Conservation (phyloP, 305 asterid genomes). For the Fraxinus nigra region DNA sequence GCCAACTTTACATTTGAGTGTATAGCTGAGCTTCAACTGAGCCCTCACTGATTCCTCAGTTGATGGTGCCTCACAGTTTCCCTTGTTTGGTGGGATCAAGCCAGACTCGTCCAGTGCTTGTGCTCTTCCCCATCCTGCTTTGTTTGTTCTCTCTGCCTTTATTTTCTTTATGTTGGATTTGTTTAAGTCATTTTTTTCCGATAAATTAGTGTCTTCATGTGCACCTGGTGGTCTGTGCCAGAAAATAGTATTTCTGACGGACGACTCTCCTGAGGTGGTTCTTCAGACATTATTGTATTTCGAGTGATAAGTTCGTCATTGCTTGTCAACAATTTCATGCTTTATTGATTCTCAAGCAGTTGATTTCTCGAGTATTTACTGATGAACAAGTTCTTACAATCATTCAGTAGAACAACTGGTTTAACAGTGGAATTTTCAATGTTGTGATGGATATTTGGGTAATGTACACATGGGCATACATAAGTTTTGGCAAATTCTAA, state of each 20-base stretch:
- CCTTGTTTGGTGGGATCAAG: slow-evolving; percentile 13
- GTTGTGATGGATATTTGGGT: neutral
- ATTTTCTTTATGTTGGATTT: slow-evolving; percentile 2
- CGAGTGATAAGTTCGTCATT: slow-evolving; percentile 21
- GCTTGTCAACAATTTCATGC: slow-evolving; percentile 2
- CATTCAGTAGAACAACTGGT: neutral
- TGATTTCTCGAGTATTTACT: neutral
- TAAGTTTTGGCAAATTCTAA: neutral
- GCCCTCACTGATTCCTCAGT: slow-evolving; percentile 26
- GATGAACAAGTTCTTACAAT: slow-evolving; percentile 3
- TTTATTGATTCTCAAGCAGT: neutral
- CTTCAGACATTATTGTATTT: slow-evolving; percentile 28
- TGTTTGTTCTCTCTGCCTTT: slow-evolving; percentile 12
- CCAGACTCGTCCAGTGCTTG: slow-evolving; percentile 18
- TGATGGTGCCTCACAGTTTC: slow-evolving; percentile 17
- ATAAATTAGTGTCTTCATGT: slow-evolving; percentile 26
- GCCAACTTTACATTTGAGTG: slow-evolving; percentile 40
- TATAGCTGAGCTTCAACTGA: slow-evolving; percentile 14
- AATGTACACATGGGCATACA: neutral
- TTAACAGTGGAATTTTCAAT: neutral
- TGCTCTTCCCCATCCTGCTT: slow-evolving; percentile 20
- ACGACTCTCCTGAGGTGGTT: slow-evolving; percentile 72
- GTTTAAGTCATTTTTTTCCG: slow-evolving; percentile 21
- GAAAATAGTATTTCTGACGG: slow-evolving; percentile 28
- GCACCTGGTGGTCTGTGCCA: slow-evolving; percentile 62